A percentile compares a stretch with the other conserved stretches of the same genome.
phyloP scores from a whole-genome alignment of 2,329 filamentous ascomycete species.

The Arthrobotrys iridis region DNA sequence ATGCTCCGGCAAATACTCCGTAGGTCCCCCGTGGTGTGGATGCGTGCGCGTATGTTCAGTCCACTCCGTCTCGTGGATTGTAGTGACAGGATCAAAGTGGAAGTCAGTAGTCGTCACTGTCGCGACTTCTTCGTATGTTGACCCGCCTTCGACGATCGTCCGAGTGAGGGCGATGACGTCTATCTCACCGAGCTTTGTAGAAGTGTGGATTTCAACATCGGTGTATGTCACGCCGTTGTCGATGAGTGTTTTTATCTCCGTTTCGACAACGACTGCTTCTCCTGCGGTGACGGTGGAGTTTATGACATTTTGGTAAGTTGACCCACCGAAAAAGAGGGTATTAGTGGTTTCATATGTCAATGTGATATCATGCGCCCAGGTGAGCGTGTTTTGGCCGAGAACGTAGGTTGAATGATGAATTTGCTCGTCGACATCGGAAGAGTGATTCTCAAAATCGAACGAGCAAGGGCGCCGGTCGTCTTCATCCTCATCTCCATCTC shows the following conservation, averaged over 20 bases:
- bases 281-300: conserved; percentile 19
- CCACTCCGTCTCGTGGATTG: conserved; percentile 19
- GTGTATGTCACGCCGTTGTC: conserved; percentile 19
- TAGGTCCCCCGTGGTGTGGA: conserved; percentile 16
- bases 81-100: conserved; percentile 30
- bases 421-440: conserved; percentile 27
- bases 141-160: not conserved
- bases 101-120: conserved; percentile 18
- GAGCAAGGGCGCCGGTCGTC: conserved; percentile 6
- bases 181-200: not conserved
- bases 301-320: not conserved
- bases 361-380: conserved; percentile 27
- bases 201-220: not conserved
- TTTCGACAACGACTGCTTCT: not conserved
- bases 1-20: conserved; percentile 25
- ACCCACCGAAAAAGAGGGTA: conserved; percentile 11
- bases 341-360: conserved; percentile 17
- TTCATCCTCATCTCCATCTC: conserved; percentile 3
- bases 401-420: not conserved
- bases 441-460: conserved; percentile 26
- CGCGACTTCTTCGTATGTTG: conserved; percentile 1
- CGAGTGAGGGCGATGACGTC: not conserved
- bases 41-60: conserved; percentile 13
- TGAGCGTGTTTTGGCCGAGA: not conserved
- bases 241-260: not conserved